Evolutionary conservation across 2,329 filamentous ascomycete species (phyloP).

Genomic region (Coniella vitis): DNA sequence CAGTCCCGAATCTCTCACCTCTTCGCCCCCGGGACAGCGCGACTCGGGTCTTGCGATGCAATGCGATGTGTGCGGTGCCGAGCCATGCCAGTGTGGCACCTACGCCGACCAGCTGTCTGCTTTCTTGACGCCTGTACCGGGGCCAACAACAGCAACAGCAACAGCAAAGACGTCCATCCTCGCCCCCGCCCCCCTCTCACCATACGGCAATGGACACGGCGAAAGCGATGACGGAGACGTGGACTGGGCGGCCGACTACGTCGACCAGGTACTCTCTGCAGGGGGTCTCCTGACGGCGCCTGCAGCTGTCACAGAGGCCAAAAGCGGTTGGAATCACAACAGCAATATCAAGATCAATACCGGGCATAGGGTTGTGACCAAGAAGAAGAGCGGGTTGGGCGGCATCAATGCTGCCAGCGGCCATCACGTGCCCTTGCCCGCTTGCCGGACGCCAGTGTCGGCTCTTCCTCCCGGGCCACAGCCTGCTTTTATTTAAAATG

Average conservation of each 20-base stretch:
- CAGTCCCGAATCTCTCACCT: neutral
- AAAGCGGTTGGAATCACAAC: neutral
- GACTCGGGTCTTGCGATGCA: constrained; percentile 13
- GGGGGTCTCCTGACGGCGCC: neutral
- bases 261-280: neutral
- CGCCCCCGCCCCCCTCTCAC: neutral
- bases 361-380: too few relatives aligned
- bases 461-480: neutral
- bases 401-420: too few relatives aligned
- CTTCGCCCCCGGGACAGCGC: constrained; percentile 2
- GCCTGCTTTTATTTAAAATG: neutral
- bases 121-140: constrained; percentile 10
- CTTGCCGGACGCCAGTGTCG: neutral
- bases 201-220: neutral
- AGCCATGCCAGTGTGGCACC: constrained; percentile 10
- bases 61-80: constrained; percentile 11
- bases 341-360: too few relatives aligned
- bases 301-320: neutral
- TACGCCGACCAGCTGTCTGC: constrained; percentile 15
- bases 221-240: constrained; percentile 1
- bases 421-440: too few relatives aligned
- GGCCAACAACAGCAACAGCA: too few relatives aligned
- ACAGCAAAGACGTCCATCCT: too few relatives aligned
- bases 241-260: constrained; percentile 11
- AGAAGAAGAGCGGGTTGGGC: too few relatives aligned